Conservation (phyloP, 495 filamentous ascomycete genomes). For the Delitschia confertaspora region DNA sequence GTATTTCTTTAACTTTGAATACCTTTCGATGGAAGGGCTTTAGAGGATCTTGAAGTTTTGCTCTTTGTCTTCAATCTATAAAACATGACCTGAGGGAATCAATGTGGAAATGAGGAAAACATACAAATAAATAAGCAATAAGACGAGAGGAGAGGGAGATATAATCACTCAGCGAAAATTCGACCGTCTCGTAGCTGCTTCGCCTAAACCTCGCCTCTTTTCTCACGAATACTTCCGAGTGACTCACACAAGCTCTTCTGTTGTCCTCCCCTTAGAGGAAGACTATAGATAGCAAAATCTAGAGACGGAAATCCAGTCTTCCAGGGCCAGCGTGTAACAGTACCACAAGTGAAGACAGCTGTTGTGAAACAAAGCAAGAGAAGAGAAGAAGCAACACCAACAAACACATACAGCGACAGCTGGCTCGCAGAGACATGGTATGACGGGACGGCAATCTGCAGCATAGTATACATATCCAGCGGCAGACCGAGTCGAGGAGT, state of each 20-base stretch:
- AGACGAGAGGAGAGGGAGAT: too few species aligned
- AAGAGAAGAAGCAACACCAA: background rate
- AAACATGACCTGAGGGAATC: too few species aligned
- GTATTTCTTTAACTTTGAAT: too few species aligned
- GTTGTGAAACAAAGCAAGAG: background rate
- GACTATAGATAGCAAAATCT: slow-evolving; percentile 1
- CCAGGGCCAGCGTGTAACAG: background rate
- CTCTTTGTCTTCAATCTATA: too few species aligned
- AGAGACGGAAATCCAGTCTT: background rate
- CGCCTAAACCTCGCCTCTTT: too few species aligned
- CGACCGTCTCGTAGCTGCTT: too few species aligned
- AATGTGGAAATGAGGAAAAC: too few species aligned
- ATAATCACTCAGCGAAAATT: too few species aligned
- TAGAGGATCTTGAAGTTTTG: too few species aligned
- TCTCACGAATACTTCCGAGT: background rate
- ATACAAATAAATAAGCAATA: too few species aligned
- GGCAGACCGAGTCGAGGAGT: background rate
- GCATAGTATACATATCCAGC: background rate
- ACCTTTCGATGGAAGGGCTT: too few species aligned
- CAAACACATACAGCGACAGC: background rate
- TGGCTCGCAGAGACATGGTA: background rate
- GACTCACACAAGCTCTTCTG: background rate
- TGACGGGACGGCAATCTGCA: background rate
- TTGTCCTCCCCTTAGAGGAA: background rate
- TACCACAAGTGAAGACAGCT: background rate